Evolutionary conservation across 2,329 filamentous ascomycete genomes (phyloP).

Genomic region (Ophiosphaerella narmari): DNA sequence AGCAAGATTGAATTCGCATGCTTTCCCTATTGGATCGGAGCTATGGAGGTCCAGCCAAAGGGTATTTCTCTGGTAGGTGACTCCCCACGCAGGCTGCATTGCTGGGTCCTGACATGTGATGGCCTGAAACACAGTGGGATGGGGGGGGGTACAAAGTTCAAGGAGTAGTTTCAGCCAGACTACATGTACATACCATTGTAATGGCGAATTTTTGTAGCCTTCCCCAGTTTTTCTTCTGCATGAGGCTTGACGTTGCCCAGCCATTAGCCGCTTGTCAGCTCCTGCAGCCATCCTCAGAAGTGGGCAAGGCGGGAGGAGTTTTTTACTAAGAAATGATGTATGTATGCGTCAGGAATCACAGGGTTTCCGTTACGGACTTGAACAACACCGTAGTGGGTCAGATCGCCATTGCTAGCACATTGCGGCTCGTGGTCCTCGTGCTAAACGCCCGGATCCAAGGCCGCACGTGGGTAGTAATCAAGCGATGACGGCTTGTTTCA

Average conservation of each 20-base stretch:
- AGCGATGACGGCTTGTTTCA: not conserved
- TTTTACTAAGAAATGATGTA: too few relatives aligned
- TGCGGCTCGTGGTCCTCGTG: not conserved
- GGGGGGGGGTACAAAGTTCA: not conserved
- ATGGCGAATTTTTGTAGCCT: not conserved
- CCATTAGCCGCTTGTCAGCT: constrained; percentile 1
- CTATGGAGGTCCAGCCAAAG: too few relatives aligned
- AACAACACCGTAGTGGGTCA: too few relatives aligned
- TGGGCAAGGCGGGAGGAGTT: not conserved
- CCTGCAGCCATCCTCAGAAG: not conserved
- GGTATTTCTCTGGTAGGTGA: too few relatives aligned
- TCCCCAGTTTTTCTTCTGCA: not conserved
- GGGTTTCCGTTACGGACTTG: too few relatives aligned
- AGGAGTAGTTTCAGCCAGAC: not conserved
- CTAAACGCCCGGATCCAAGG: not conserved
- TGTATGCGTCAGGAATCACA: not conserved
- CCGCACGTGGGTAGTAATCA: not conserved
- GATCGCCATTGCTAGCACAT: not conserved
- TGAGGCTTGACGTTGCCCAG: constrained; percentile 1
- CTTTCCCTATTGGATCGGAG: too few relatives aligned
- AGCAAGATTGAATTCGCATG: too few relatives aligned
- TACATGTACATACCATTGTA: not conserved
- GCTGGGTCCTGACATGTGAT: too few relatives aligned
- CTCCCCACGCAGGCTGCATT: too few relatives aligned
- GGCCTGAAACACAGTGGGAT: too few relatives aligned